Evolutionary conservation across 2,329 filamentous ascomycete species (phyloP), one percentile per base, ranked within the genome.

Genomic region (Paraphoma chrysanthemicola): DNA sequence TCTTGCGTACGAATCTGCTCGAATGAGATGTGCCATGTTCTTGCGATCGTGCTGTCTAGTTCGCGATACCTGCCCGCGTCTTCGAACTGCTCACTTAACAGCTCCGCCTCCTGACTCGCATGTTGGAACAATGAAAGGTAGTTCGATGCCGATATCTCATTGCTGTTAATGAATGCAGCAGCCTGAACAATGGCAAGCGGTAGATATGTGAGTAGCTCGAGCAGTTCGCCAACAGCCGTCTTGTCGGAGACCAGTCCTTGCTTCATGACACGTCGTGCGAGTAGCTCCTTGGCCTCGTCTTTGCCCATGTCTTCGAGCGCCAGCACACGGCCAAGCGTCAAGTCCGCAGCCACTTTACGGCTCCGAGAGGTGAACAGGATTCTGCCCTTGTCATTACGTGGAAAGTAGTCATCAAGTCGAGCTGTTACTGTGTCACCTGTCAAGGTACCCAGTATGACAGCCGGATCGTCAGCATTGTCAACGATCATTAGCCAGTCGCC

Each of bases 401-500:
- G 78, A 6, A 81, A 59, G 57, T 70, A 70, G 5, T 72, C 50
- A 1, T 31, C 42, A 1, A 77, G 60, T 59, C 44, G 71, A 67
- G 0, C 33, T 14, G 33, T 10, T 14, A 3, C 14, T 36, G 14
- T 10, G 14, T 36, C 33, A 36, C 6, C 14, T 3, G 9, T 36
- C 9, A 36, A 10, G 9, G 14, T 36, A 36, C 33, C 33, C 14
- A 10, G 33, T 14, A 78, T 51, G 3, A 80, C 54, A 1, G 71
- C 56, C 5, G 48, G 48, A 53, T 82, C 77, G 51, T 82, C 78
- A 16, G 76, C 78, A 49, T 81, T 82, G 52, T 83, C 79, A n/a
- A 82, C 46, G 38, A 83, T 67, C 38, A 82, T 52, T 1, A 83
- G 66, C 80, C 79, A 82, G 1, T 56, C 54, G 1, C 68, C 1